Conservation (phyloP, 1,284 basidiomycete species). For the Anthracocystis walkeri region DNA sequence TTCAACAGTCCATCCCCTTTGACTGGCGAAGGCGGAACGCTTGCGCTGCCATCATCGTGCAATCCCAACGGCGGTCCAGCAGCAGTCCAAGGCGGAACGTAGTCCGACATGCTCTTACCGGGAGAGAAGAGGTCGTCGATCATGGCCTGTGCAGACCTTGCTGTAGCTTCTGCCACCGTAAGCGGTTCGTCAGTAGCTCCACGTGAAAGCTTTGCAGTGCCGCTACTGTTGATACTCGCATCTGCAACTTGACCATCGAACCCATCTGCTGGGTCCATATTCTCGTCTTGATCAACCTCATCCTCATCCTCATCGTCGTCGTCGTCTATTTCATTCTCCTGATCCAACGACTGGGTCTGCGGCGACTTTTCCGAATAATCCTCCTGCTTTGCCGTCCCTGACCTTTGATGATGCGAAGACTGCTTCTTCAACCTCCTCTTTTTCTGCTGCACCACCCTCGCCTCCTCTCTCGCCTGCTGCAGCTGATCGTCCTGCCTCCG, state of each 20-base stretch:
- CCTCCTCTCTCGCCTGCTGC: conserved; percentile 37
- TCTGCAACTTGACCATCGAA: conserved; percentile 14
- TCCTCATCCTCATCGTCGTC: conserved; percentile 12
- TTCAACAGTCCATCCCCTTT: conserved; percentile 73
- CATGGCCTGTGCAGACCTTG: conserved; percentile 41
- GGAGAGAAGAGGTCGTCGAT: conserved; percentile 59
- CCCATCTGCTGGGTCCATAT: conserved; percentile 1
- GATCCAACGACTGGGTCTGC: conserved; percentile 7
- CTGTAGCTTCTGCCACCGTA: conserved; percentile 41
- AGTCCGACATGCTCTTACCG: conserved; percentile 60
- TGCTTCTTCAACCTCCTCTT: conserved; percentile 40
- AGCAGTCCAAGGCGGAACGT: conserved; percentile 56
- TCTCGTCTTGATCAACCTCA: conserved; percentile 20
- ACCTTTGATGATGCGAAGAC: conserved; percentile 37
- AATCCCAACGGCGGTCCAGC: conserved; percentile 43
- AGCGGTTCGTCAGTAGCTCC: conserved; percentile 24
- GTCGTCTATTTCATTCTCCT: conserved; percentile 12
- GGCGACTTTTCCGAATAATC: conserved; percentile 20
- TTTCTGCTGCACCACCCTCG: conserved; percentile 18
- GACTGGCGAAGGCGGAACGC: conserved; percentile 31
- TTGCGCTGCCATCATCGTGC: conserved; percentile 27
- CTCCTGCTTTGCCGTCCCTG: conserved; percentile 58
- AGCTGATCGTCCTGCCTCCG: conserved; percentile 69
- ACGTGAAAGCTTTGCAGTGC: conserved; percentile 26
- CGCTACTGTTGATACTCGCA: conserved; percentile 39